phyloP scores from a whole-genome alignment of 257 asterid species.

The Nicotiana attenuata region DNA sequence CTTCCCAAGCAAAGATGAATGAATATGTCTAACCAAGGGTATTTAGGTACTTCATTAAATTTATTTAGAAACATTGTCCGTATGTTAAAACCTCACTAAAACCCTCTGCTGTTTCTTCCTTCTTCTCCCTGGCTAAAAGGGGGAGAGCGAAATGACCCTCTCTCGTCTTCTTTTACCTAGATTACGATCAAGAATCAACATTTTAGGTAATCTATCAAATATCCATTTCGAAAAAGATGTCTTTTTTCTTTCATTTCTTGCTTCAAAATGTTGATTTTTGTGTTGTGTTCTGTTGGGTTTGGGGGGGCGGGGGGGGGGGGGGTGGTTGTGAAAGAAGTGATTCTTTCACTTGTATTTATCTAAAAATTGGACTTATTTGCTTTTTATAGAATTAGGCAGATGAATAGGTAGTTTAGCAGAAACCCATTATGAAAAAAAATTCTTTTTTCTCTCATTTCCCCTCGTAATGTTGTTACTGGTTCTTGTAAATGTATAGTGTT shows the following conservation, averaged over 20 bases:
- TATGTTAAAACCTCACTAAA: slow-evolving; percentile 31
- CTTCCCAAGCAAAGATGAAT: background rate
- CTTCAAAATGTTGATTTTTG: background rate
- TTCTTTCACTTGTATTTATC: background rate
- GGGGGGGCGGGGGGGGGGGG: no score
- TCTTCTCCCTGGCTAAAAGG: background rate
- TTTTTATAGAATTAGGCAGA: background rate
- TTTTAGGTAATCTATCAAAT: slow-evolving; percentile 21
- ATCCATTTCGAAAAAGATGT: background rate
- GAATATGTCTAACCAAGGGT: background rate
- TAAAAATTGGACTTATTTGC: background rate
- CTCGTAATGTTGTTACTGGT: background rate
- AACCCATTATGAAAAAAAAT: background rate
- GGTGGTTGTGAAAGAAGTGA: background rate
- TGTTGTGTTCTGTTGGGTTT: background rate
- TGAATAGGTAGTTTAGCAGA: background rate
- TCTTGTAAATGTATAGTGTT: background rate
- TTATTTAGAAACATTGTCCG: background rate
- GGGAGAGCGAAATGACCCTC: slow-evolving; percentile 34
- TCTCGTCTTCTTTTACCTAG: slow-evolving; percentile 36
- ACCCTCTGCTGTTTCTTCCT: slow-evolving; percentile 16
- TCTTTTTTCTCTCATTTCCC: background rate
- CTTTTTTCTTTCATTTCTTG: background rate
- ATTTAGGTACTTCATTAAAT: background rate
- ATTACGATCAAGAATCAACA: slow-evolving; percentile 18